Base-by-base conservation (phyloP, 1,284 basidiomycete species). In the Pseudozyma sp. region DNA sequence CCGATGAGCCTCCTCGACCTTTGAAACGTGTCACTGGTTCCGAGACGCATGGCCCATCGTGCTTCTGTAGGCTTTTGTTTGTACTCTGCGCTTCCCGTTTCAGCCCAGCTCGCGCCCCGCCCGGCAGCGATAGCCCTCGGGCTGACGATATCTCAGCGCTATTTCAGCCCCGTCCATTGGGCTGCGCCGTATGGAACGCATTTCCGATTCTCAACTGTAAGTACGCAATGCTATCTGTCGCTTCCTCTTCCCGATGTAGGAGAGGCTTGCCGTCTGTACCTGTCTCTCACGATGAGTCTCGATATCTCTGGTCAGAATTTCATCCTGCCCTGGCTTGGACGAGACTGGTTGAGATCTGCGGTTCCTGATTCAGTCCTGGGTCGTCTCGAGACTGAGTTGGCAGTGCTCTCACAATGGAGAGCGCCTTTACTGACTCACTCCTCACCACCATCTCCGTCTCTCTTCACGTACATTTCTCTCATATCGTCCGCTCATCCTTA, bases 11-110 rank as follows among this genome's bases (percentile, higher is more conserved):
- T 71, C 68, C 68, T 66, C 61, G 50, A 58, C 57, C 57, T 24
- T 40, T 57, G 54, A 58, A 10, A 10, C 45, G 30, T 30, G 42
- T 40, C 40, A 14, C 54, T 64, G 50, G 62, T 48, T 16, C 54
- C 30, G 67, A 68, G 67, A 68, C 67, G 67, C 42, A 59, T 68
- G 67, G 60, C 60, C 46, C 67, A 59, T 63, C 67, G 44, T n/a
- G 35, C 53, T 30, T 30, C 19, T n/a, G 19, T 14, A 13, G 19
- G 29, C 17, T 16, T 31, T 40, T 29, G 19, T 42, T 29, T 54
- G 17, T 34, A 19, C 48, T 37, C 30, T 24, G 43, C 50, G n/a
- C 13, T 8, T 7, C 14, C 7, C 24, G 46, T 34, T 57, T 57
- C 40, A 49, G 55, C 55, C 48, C 40, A 57, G 47, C 48, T 40